phyloP scores from a whole-genome alignment of 2,329 filamentous ascomycete genomes.

The Penicillium sclerotiorum region DNA sequence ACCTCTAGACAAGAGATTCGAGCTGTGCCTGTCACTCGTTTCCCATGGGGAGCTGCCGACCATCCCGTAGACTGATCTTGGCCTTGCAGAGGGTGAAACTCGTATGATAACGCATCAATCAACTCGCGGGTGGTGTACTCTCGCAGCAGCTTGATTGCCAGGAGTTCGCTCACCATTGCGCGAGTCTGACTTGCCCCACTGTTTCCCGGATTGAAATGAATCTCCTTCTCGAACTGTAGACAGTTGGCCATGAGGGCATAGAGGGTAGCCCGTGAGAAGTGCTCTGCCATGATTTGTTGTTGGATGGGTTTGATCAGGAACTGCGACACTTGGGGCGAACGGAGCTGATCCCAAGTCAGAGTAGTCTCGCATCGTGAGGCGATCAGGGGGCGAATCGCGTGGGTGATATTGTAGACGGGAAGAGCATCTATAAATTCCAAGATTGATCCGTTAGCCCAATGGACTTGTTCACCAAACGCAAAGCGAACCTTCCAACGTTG shows the following conservation, averaged over 20 bases:
- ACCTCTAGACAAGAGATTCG: constrained; percentile 90
- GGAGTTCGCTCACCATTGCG: constrained; percentile 84
- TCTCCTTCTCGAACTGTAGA: constrained; percentile 88
- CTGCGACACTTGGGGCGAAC: constrained; percentile 93
- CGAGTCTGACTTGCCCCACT: constrained; percentile 81
- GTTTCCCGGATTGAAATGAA: constrained; percentile 77
- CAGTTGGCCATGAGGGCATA: constrained; percentile 94
- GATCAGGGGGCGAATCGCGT: constrained; percentile 83
- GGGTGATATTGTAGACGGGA: constrained; percentile 87
- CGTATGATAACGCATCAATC: constrained; percentile 91
- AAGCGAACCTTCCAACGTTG: not conserved
- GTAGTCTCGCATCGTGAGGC: constrained; percentile 87
- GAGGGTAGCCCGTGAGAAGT: constrained; percentile 82
- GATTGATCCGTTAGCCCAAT: constrained; percentile 1
- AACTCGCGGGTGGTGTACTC: constrained; percentile 88
- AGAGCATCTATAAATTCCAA: constrained; percentile 71
- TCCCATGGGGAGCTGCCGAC: constrained; percentile 42
- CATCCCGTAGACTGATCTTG: constrained; percentile 55
- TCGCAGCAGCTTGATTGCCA: constrained; percentile 85
- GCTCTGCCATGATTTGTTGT: constrained; percentile 78
- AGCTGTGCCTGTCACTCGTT: constrained; percentile 59
- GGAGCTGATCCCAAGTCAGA: constrained; percentile 89
- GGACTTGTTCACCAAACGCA: not conserved
- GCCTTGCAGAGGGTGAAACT: constrained; percentile 90
- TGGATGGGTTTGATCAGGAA: constrained; percentile 96